phyloP scores from a whole-genome alignment of 495 filamentous ascomycete genomes.

The Amorphotheca resinae region DNA sequence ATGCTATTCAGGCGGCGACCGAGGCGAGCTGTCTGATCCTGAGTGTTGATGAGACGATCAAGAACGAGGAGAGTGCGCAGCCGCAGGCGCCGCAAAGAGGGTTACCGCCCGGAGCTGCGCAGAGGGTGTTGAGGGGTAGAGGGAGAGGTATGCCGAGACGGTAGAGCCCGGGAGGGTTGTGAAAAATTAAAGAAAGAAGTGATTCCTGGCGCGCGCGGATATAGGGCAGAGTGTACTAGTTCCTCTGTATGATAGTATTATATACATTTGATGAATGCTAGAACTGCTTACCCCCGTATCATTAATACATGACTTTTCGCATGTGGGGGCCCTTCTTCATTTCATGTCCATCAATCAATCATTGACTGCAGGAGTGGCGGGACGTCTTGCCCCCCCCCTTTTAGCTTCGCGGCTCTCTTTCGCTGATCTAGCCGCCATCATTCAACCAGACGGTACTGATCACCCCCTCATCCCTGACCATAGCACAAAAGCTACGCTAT shows the following conservation, averaged over 20 bases:
- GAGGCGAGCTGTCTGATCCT: constrained; percentile 92
- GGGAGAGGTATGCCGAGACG: constrained; percentile 87
- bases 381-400: no score
- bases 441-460: no score
- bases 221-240: not conserved
- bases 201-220: not conserved
- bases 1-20: constrained; percentile 90
- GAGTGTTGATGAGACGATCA: constrained; percentile 94
- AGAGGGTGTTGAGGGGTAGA: constrained; percentile 72
- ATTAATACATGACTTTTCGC: no score
- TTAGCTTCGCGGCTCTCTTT: no score
- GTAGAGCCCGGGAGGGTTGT: constrained; percentile 26
- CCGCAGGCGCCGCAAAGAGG: constrained; percentile 67
- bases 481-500: no score
- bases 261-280: not conserved
- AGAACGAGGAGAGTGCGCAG: constrained; percentile 79
- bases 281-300: not conserved
- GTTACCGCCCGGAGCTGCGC: constrained; percentile 83
- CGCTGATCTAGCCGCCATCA: no score
- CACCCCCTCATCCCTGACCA: no score
- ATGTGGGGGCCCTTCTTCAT: no score
- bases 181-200: not conserved
- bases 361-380: no score
- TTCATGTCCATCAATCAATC: no score
- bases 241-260: not conserved